Evolutionary conservation across 345 rosid genomes (phyloP).

Genomic region (Gossypium mustelinum): DNA sequence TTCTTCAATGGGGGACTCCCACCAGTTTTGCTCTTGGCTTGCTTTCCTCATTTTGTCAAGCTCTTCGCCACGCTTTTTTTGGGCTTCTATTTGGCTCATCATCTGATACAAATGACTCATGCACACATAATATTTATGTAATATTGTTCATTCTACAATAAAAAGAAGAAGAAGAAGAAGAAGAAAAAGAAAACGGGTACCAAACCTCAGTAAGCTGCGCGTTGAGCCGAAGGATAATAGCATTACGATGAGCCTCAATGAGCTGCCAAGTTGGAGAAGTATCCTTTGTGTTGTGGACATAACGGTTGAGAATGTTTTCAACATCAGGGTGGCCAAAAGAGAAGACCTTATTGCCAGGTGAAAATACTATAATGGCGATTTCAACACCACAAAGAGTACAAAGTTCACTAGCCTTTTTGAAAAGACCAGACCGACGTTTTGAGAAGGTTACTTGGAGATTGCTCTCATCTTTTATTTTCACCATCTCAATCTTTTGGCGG

Average conservation of each 20-base stretch:
- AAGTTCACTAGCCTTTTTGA: conserved; percentile 44
- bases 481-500: conserved; percentile 39
- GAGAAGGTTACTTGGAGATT: conserved; percentile 42
- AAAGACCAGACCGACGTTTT: conserved; percentile 31
- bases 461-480: conserved; percentile 27
- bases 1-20: conserved; percentile 36
- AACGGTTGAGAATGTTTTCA: conserved; percentile 21
- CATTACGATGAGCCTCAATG: conserved; percentile 44
- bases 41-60: conserved; percentile 28
- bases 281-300: conserved; percentile 19
- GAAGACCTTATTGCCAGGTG: conserved; percentile 30
- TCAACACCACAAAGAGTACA: conserved; percentile 39
- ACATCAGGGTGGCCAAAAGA: conserved; percentile 41
- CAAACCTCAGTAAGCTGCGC: conserved; percentile 36
- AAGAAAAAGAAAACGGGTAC: neutral
- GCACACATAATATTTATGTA: neutral
- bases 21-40: conserved; percentile 29
- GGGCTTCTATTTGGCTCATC: conserved; percentile 32
- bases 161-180: neutral
- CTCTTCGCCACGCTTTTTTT: conserved; percentile 36
- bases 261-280: conserved; percentile 30
- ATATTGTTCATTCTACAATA: neutral
- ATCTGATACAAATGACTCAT: conserved; percentile 14
- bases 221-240: conserved; percentile 43
- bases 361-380: conserved; percentile 29